Evolutionary conservation across 371 early-diverging fungal species (phyloP).

Genomic region (Haplosporangium sp.): DNA sequence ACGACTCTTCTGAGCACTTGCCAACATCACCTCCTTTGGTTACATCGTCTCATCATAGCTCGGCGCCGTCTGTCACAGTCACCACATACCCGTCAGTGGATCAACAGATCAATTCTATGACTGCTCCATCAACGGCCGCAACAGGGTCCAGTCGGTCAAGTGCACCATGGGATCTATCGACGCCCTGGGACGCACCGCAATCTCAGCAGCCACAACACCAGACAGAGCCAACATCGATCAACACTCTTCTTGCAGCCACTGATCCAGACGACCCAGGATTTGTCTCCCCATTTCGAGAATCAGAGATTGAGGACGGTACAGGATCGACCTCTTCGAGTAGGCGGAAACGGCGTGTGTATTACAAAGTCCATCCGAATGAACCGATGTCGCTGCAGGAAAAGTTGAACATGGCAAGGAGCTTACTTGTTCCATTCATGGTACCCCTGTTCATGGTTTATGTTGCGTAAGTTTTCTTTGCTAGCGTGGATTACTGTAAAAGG

Average conservation of each 20-base stretch:
- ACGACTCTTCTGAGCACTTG: background rate
- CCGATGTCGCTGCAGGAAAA: conserved; percentile 53
- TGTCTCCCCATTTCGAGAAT: conserved; percentile 38
- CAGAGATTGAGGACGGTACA: conserved; percentile 13
- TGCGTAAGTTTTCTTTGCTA: conserved; percentile 27
- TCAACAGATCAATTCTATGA: no score
- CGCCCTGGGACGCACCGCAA: conserved; percentile 5
- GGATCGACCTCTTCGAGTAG: conserved; percentile 1
- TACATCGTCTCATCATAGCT: no score
- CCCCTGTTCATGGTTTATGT: conserved; percentile 58
- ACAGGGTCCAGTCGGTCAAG: background rate
- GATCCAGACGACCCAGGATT: conserved; percentile 42
- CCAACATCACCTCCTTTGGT: no score
- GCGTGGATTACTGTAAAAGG: background rate
- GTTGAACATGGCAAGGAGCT: conserved; percentile 35
- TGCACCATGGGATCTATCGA: conserved; percentile 16
- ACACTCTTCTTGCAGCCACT: conserved; percentile 39
- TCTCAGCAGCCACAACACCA: background rate
- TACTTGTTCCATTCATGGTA: conserved; percentile 55
- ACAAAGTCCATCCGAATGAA: conserved; percentile 27
- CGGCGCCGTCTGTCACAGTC: background rate
- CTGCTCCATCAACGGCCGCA: no score
- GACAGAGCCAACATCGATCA: conserved; percentile 49
- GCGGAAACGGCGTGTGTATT: conserved; percentile 8
- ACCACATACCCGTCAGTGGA: background rate